Conservation (phyloP, 208 protist genomes). For the Acanthamoeba rhysodes region DNA sequence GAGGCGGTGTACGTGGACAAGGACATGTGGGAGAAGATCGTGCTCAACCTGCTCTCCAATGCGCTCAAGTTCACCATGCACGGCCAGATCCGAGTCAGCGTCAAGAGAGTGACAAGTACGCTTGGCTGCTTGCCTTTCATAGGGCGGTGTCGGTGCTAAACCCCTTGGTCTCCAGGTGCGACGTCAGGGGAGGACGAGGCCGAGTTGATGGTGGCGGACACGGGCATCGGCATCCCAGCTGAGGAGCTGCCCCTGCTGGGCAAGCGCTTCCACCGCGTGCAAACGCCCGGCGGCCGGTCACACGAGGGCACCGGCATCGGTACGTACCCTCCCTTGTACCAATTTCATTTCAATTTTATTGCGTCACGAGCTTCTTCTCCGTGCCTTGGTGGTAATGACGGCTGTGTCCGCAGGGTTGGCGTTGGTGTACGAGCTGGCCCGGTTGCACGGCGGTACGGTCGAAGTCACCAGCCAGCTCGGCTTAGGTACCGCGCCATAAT, state of each 20-base stretch:
- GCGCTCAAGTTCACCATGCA: constrained; percentile 81
- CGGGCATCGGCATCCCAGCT: constrained; percentile 68
- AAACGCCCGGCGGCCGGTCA: constrained; percentile 24
- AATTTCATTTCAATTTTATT: neutral
- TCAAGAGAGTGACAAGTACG: neutral
- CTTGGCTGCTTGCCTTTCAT: neutral
- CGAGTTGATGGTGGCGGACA: constrained; percentile 73
- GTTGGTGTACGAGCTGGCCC: constrained; percentile 76
- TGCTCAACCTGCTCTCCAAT: constrained; percentile 80
- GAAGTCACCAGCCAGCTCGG: constrained; percentile 52
- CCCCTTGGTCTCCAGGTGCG: neutral
- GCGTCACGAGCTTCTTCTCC: neutral
- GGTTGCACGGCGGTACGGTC: constrained; percentile 75
- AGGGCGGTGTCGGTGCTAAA: no score
- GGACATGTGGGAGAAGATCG: no score
- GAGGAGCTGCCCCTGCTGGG: constrained; percentile 65
- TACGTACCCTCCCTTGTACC: neutral
- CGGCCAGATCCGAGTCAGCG: constrained; percentile 48
- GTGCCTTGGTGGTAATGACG: neutral
- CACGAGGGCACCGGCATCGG: constrained; percentile 73
- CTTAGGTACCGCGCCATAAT: no score
- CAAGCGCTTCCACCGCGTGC: constrained; percentile 76
- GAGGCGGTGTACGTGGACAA: constrained; percentile 74
- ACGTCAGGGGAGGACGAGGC: neutral
- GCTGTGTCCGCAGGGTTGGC: constrained; percentile 41